Base-by-base conservation (phyloP, 129 eudicot species). In the Pulicaria dysenterica region DNA sequence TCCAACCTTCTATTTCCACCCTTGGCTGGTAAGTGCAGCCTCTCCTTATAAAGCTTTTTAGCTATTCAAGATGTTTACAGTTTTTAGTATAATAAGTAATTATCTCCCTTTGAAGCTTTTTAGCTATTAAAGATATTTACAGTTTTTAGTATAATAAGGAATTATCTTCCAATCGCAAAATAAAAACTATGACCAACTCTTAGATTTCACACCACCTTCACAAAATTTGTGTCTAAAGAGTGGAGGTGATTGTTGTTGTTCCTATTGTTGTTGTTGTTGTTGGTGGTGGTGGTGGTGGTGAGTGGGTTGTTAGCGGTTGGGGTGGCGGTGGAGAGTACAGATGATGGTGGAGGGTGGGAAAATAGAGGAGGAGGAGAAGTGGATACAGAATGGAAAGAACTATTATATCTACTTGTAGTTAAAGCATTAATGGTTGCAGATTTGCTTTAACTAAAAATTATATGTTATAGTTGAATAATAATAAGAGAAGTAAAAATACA, bases 341-440 rank as follows among this genome's bases (percentile, higher is more conserved):
- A 24, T 24, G 31, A 24, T 24, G 31, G 31, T 43, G 47, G 71
- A 40, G 13, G 47, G 13, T 46, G 57, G 31, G 31, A 24, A 24
- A 24, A 24, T 24, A 24, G 71, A 45, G 11, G 74, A 51, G 48
- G 73, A 65, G 51, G 62, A 42, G 14, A 43, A 45, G 58, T 58
- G 68, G 31, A 24, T 24, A 39, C 7, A 51, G 10, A 39, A 70
- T 15, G 67, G 37, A 46, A 58, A 72, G 57, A 44, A 43, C 45
- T 58, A 58, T 58, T 44, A 45, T 58, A 58, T 45, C 47, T 58
- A 34, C 24, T 72, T 58, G 55, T 50, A 13, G 46, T 72, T 72
- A 58, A n/a, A 63, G 69, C 69, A 63, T 63, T 63, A 19, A 63
- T 63, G 15, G 69, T 14, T 39, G 34, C n/a, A 15, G 49, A 63